Evolutionary conservation across 768 basidiomycete species (phyloP).

Genomic region (Leucosporidium creatinivorum): DNA sequence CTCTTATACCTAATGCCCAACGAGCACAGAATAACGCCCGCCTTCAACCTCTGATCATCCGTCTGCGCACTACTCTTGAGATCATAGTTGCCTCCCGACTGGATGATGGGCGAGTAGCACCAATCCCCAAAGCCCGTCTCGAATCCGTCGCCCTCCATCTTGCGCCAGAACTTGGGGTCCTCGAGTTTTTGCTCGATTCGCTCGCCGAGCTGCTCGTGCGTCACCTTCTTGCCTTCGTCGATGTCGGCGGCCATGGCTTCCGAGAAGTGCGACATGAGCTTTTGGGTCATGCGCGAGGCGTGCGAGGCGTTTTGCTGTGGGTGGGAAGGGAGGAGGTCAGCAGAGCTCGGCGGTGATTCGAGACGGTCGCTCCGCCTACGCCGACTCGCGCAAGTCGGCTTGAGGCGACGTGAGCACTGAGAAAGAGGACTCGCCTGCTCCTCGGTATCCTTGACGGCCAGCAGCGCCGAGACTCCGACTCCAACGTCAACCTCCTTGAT

Average conservation of each 20-base stretch:
- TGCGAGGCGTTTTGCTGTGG: conserved; percentile 66
- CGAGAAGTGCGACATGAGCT: conserved; percentile 73
- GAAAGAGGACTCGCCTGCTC: conserved; percentile 59
- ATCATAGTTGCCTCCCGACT: conserved; percentile 88
- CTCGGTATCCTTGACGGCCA: conserved; percentile 84
- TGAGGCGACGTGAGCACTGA: not conserved
- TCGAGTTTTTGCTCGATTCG: conserved; percentile 84
- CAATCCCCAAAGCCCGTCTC: conserved; percentile 89
- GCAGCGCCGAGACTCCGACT: conserved; percentile 62
- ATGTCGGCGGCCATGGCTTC: conserved; percentile 82
- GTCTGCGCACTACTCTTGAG: conserved; percentile 80
- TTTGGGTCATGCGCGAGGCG: conserved; percentile 72
- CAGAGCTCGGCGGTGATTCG: not conserved
- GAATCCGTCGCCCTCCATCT: conserved; percentile 61
- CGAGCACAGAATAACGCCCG: conserved; percentile 78
- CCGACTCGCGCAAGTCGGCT: not conserved
- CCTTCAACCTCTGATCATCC: conserved; percentile 67
- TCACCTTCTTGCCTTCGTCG: conserved; percentile 81
- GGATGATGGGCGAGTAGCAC: conserved; percentile 90
- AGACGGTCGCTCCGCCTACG: not conserved
- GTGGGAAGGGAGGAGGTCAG: conserved; percentile 1
- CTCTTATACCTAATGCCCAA: conserved; percentile 87
- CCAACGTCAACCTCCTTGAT: conserved; percentile 75
- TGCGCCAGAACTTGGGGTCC: conserved; percentile 87
- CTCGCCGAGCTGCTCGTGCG: conserved; percentile 75